Base-by-base conservation (phyloP, 1,284 basidiomycete species). In the Tranzscheliella williamsii region DNA sequence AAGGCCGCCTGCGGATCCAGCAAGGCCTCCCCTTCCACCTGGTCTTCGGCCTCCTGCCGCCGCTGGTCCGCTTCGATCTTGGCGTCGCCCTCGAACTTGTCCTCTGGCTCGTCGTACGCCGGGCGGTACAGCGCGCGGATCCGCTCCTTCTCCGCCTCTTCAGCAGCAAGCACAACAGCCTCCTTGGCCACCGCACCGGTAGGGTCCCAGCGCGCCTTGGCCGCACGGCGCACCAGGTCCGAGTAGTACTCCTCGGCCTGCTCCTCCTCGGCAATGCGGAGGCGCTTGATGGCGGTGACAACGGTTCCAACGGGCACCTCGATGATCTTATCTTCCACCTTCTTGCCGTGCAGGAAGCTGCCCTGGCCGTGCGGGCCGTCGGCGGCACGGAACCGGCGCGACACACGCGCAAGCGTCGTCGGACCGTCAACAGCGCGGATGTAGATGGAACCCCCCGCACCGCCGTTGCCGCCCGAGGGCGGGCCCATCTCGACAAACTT, bases 301-400 rank as follows among this genome's bases (percentile, higher is more conserved):
- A 76, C 71, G 3, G 75, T 78, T 5, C 75, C 75, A 4, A 76
- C 72, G 17, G 75, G 75, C 7, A 78, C 74, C 24, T 67, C 53
- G 29, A 78, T 50, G 11, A 53, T 61, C 36, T 62, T 53, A 38
- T 73, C 66, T 12, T 56, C 57, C 1, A 60, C 74, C 18, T 56
- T 51, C 15, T 49, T 47, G 4, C 74, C 75, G 34, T 68, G 69
- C 43, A 70, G 38, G 39, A 64, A 76, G 18, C 56, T 65, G 20
- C 75, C 75, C 29, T 67, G 57, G 16, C 75, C 75, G 46, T 70
- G 66, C n/a, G 56, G 57, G 12, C 72, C 75, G 27, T 66, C 65
- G 4, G 62, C 63, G 3, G 65, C 72, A 2, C 58, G 49, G 29
- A 65, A 66, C 3, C 63, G 50, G 23, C 57, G 42, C 11, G 60